These are phyloP conservation scores for Rossbeevera mucosa DNA, from an alignment of 768 basidiomycete genomes.

Conservation along the genomic window DNA sequence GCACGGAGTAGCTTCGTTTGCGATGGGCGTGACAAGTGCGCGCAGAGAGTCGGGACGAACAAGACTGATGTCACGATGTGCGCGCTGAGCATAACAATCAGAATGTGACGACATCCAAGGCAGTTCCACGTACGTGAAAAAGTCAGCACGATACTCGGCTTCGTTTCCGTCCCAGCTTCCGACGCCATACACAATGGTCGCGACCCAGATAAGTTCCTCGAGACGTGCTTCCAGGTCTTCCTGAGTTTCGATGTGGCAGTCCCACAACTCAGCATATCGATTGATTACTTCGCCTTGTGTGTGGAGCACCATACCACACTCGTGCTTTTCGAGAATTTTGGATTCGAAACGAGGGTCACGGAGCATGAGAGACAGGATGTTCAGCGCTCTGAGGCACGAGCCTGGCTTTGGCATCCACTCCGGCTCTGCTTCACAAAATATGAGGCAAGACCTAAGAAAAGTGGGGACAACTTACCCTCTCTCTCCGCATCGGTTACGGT, in stretches of 20 bases:
- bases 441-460: neutral
- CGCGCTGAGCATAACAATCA: conserved; percentile 39
- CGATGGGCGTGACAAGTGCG: conserved; percentile 52
- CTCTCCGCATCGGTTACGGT: conserved; percentile 21
- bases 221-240: conserved; percentile 46
- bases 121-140: conserved; percentile 51
- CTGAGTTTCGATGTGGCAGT: conserved; percentile 33
- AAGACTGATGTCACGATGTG: conserved; percentile 67
- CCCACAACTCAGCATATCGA: conserved; percentile 45
- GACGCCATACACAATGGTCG: conserved; percentile 53
- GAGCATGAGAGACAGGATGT: conserved; percentile 51
- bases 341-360: conserved; percentile 39
- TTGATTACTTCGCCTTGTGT: conserved; percentile 40
- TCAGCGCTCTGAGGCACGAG: conserved; percentile 41
- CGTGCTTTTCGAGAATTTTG: conserved; percentile 27
- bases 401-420: conserved; percentile 24
- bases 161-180: conserved; percentile 33
- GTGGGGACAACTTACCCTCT: conserved; percentile 5
- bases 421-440: conserved; percentile 9
- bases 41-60: conserved; percentile 52
- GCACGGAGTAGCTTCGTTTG: conserved; percentile 52
- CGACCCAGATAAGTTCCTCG: conserved; percentile 60
- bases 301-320: conserved; percentile 33
- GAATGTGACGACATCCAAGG: neutral
- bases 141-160: conserved; percentile 54